phyloP scores from a whole-genome alignment of 148 eudicot species.

The Rhododendron griersonianum region DNA sequence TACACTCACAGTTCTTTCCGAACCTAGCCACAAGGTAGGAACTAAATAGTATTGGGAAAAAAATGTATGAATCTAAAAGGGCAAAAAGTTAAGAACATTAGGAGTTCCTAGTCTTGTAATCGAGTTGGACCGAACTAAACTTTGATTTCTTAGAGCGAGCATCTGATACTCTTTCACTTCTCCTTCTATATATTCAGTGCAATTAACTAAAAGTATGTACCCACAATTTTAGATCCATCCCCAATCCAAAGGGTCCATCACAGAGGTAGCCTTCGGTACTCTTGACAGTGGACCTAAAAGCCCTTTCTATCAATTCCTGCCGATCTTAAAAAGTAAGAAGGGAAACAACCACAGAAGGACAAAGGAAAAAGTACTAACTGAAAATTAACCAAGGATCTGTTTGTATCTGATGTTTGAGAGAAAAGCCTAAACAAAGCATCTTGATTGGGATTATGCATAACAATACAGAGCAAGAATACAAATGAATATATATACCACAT shows the following conservation, averaged over 20 bases:
- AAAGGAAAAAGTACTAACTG: not conserved
- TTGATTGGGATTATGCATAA: slow-evolving; percentile 4
- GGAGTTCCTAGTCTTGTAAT: not conserved
- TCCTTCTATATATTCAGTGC: not conserved
- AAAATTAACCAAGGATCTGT: not conserved
- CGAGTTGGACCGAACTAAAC: not conserved
- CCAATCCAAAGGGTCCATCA: not conserved
- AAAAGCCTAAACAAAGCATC: slow-evolving; percentile 50
- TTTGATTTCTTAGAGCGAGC: not conserved
- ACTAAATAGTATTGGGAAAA: not conserved
- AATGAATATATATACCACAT: not conserved
- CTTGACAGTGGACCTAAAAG: not conserved
- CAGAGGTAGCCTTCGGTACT: too few species aligned
- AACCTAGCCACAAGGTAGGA: not conserved
- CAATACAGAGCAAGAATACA: not conserved
- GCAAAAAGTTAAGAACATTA: not conserved
- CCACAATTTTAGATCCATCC: not conserved
- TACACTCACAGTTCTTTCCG: not conserved
- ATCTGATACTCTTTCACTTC: not conserved
- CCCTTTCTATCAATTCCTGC: not conserved
- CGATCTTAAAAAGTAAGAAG: slow-evolving; percentile 1
- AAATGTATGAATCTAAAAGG: not conserved
- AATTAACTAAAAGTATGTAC: not conserved
- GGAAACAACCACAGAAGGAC: not conserved
- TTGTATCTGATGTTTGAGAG: not conserved